Base-by-base conservation (phyloP, 2,329 filamentous ascomycete species). In the Colletotrichum eremochloae region DNA sequence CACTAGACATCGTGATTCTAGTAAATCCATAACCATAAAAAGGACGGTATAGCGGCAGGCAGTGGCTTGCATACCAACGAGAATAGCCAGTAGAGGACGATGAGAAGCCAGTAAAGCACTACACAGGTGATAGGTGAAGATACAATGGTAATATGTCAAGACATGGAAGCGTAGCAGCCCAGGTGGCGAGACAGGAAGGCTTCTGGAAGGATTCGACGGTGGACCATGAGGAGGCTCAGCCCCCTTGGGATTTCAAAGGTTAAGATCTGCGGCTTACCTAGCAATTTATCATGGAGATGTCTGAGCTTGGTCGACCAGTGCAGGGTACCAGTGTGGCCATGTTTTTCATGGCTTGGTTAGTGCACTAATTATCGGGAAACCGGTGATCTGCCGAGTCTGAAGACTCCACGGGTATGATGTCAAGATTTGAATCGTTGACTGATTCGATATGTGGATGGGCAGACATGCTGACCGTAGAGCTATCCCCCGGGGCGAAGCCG, bases 141-240 rank as follows among this genome's bases (percentile, higher is more conserved):
- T 66, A 40, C 15, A 52, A 56, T 18, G 48, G 24, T 50, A 48
- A 42, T 33, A 57, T 57, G 48, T 20, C 15, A 24, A 46, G 15
- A 7, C 18, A 18, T 18, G 14, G 24, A n/a, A 57, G 56, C 38
- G 40, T 33, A 6, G 33, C 36, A 63, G 63, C 24, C 42, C 63
- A 71, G 68, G 68, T 72, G 70, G 70, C 70, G 66, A 48, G 65
- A 69, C 20, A 46, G 70, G 60, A 72, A 72, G 53, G 60, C 53
- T 72, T 69, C 70, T 65, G 53, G 70, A 72, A 72, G 66, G 66
- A 69, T 64, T 72, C 55, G 38, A 44, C 2, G 18, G 66, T 50
- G 70, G 60, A 31, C 6, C 20, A 5, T 1, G 20, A 20, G 11
- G 20, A 9, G 29, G 46, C 68, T 62, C 53, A 36, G 63, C 60